Conservation (phyloP, 345 rosid species). For the Bruguiera gymnorhiza region DNA sequence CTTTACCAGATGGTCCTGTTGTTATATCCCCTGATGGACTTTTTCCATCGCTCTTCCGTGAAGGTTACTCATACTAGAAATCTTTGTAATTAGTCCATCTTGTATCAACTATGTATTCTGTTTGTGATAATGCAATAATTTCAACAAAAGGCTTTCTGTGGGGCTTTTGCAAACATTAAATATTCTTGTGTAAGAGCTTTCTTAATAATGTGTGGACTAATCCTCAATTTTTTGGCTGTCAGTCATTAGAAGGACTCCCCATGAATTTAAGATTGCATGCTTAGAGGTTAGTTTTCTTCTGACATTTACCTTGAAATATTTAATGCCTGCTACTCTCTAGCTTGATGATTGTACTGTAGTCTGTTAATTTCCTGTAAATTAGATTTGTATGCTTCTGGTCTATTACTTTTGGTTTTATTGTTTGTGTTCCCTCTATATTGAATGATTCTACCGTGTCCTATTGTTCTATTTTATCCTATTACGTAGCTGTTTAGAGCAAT, state of each 20-base stretch:
- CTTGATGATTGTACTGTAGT: neutral
- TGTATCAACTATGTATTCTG: neutral
- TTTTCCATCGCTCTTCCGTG: conserved; percentile 87
- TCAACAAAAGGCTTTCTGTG: neutral
- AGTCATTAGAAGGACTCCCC: conserved; percentile 98
- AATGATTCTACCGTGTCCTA: no score
- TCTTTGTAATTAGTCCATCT: neutral
- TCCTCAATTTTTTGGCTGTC: conserved; percentile 20
- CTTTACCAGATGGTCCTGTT: conserved; percentile 97
- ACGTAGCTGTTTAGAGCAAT: no score
- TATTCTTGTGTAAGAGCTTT: neutral
- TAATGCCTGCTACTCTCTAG: neutral
- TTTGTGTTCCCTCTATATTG: no score
- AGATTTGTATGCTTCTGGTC: conserved; percentile 1
- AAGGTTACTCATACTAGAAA: conserved; percentile 47
- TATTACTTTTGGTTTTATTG: neutral
- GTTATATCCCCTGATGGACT: conserved; percentile 98
- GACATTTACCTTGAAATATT: neutral
- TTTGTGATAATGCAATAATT: neutral
- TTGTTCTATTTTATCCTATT: no score
- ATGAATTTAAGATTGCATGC: neutral
- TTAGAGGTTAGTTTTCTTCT: conserved; percentile 23
- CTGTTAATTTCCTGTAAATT: neutral
- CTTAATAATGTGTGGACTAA: conserved; percentile 15
- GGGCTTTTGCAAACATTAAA: neutral